Conservation (phyloP, 2,329 filamentous ascomycete genomes). For the Didymella arachidicola region DNA sequence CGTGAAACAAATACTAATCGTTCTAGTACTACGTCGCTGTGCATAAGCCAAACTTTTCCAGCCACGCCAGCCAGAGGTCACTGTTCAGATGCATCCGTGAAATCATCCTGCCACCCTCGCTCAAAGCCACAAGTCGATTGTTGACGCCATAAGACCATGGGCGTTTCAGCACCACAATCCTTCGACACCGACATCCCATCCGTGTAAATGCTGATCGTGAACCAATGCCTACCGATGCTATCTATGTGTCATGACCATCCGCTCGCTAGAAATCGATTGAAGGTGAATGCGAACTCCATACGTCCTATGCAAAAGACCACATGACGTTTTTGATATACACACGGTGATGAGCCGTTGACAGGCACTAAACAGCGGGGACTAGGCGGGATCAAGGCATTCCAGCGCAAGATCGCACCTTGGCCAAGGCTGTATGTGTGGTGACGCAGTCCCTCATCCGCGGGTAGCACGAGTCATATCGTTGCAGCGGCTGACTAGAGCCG, state of each 20-base stretch:
- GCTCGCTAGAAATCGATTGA: constrained; percentile 13
- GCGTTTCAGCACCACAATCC: constrained; percentile 36
- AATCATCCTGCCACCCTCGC: constrained; percentile 3
- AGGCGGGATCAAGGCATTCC: constrained; percentile 35
- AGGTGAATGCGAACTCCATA: constrained; percentile 4
- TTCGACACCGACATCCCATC: constrained; percentile 11
- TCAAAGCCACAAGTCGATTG: constrained; percentile 5
- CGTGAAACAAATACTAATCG: not conserved
- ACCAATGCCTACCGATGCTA: constrained; percentile 2
- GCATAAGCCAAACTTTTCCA: constrained; percentile 6
- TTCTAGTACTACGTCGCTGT: constrained; percentile 11
- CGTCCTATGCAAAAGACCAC: constrained; percentile 9
- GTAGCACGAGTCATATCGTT: constrained; percentile 44
- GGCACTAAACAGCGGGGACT: not conserved
- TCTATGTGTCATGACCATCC: constrained; percentile 14
- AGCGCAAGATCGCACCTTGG: constrained; percentile 31
- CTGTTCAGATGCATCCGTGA: constrained; percentile 10
- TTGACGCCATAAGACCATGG: constrained; percentile 23
- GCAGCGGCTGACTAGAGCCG: constrained; percentile 52
- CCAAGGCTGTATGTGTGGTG: constrained; percentile 22
- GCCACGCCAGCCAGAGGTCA: not conserved
- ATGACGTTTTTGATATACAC: not conserved
- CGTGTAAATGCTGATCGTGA: constrained; percentile 15
- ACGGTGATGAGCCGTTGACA: not conserved
- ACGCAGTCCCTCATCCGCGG: constrained; percentile 21